Base-by-base conservation (phyloP, 2,329 filamentous ascomycete species). In the Fusarium devonianum region DNA sequence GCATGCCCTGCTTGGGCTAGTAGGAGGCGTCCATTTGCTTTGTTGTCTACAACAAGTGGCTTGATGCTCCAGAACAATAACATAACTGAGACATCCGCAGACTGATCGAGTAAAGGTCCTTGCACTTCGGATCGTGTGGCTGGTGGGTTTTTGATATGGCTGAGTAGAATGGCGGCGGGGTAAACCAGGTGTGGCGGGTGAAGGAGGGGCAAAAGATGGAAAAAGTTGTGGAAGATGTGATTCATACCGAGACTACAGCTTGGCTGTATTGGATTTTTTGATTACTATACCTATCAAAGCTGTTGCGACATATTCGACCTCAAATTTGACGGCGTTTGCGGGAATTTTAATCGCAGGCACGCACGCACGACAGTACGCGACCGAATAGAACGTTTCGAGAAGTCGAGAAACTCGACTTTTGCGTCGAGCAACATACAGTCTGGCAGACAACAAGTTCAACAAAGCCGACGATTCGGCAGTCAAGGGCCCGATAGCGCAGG, bases 191-290 rank as follows among this genome's bases (percentile, higher is more conserved):
- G 53, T 57, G 54, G 55, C 56, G 33, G 17, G 23, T 28, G 32
- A 42, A 51, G 44, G 56, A 57, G 56, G 56, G 56, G 56, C 56
- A 57, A 45, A n/a, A 17, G 26, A 14, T 39, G 53, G 36, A 37
- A 50, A 55, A 58, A 38, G 47, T 33, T 58, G 39, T 23, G 17
- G 16, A 22, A 36, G 41, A 37, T 32, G 52, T 60, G 55, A 58
- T 56, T 59, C 55, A 59, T 40, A 59, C 55, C 44, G 40, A 59
- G 30, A 29, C 52, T 42, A 26, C 51, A 43, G 40, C 36, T 56
- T 40, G 38, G 34, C 14, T 34, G 22, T 11, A 17, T 10, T 22
- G 9, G 12, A 18, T 11, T 25, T 39, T 22, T 9, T 28, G 16
- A 34, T 13, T 33, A n/a, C 10, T 41, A 17, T 13, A 16, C 28